A percentile compares a stretch with the other conserved stretches of the same genome.
phyloP scores from a whole-genome alignment of 306 rosid species.

The Heteromeles arbutifolia region DNA sequence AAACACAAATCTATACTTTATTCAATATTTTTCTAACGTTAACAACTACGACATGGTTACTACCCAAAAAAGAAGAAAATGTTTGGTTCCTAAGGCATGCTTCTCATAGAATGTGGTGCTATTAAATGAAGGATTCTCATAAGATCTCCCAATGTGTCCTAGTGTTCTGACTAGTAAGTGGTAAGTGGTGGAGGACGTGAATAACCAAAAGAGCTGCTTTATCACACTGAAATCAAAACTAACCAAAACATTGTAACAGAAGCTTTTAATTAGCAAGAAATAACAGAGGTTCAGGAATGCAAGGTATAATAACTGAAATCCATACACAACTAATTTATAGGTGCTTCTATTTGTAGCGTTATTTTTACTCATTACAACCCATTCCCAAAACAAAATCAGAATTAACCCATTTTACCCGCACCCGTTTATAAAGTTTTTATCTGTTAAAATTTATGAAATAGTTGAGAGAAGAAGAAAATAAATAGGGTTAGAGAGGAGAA shows the following conservation, averaged over 20 bases:
- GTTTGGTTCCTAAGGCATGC: neutral
- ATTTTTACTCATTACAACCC: neutral
- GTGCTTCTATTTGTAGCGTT: neutral
- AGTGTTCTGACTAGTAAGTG: too few species aligned
- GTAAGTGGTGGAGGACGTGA: neutral
- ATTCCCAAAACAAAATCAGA: neutral
- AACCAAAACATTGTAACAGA: neutral
- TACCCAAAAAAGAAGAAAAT: neutral
- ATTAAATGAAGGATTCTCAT: neutral
- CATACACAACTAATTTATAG: neutral
- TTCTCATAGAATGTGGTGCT: neutral
- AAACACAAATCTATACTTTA: neutral
- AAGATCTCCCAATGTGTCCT: too few species aligned
- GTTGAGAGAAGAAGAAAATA: neutral
- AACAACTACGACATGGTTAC: neutral
- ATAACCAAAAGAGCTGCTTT: neutral
- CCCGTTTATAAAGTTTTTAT: neutral
- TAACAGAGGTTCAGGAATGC: neutral
- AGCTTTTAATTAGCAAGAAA: neutral
- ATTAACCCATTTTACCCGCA: neutral
- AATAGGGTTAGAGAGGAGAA: neutral
- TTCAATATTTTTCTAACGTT: neutral
- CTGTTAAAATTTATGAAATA: neutral
- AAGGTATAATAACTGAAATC: neutral
- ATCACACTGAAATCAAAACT: neutral